phyloP scores from a whole-genome alignment of 805 yeast genomes.

The Cyberlindnera misumaiensis region DNA sequence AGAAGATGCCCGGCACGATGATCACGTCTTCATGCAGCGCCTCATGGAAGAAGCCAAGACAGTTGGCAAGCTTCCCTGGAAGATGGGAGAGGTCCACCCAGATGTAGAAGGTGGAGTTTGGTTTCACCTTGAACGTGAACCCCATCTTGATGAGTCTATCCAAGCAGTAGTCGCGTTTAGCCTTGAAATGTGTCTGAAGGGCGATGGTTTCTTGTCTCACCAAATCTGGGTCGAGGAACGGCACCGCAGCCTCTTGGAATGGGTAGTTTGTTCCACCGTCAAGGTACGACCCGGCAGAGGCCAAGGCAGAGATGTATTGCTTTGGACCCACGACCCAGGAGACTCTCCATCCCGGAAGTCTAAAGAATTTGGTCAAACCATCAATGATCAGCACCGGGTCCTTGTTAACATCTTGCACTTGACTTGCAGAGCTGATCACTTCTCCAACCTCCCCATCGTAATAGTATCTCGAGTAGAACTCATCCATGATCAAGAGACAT shows the following conservation, averaged over 20 bases:
- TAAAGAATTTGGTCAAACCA: conserved; percentile 54
- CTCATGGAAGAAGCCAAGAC: conserved; percentile 59
- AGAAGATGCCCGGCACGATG: conserved; percentile 58
- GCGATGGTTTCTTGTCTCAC: conserved; percentile 51
- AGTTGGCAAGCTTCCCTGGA: conserved; percentile 49
- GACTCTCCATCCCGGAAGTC: conserved; percentile 60
- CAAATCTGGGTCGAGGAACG: conserved; percentile 43
- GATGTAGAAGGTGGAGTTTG: conserved; percentile 52
- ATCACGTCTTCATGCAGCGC: conserved; percentile 53
- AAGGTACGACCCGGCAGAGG: conserved; percentile 52
- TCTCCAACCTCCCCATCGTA: conserved; percentile 49
- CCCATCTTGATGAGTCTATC: conserved; percentile 46
- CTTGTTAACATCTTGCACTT: conserved; percentile 45
- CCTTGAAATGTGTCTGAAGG: conserved; percentile 47
- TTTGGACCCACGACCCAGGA: conserved; percentile 62
- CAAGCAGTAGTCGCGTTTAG: conserved; percentile 51
- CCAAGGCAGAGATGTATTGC: conserved; percentile 46
- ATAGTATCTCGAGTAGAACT: conserved; percentile 53
- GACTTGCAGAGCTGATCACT: conserved; percentile 43
- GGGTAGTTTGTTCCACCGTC: conserved; percentile 61
- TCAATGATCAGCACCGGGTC: conserved; percentile 56
- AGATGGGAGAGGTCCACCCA: conserved; percentile 52
- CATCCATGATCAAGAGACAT: conserved; percentile 58
- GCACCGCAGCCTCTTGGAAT: conserved; percentile 53
- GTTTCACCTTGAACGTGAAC: conserved; percentile 40